Evolutionary conservation across 495 filamentous ascomycete genomes (phyloP), one percentile per base, ranked within the genome.

Genomic region (Achaetomiella virescens): DNA sequence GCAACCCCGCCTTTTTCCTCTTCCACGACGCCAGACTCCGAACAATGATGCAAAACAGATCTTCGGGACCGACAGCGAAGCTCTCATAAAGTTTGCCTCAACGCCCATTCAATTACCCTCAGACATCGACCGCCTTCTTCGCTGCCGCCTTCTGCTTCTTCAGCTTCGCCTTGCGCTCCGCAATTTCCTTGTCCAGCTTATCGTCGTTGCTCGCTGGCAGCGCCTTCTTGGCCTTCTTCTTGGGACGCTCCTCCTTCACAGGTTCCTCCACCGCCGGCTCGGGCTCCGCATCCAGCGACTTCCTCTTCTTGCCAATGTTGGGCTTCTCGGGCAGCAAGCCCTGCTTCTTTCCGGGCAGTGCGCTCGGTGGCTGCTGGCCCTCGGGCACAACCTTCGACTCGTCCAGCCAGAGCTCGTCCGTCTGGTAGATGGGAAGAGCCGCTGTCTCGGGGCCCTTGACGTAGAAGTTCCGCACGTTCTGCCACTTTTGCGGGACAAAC

Each of bases 401-500:
- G 48, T 90, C 87, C 31, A 86, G 73, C 89, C 91, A 98, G 49
- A 98, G 72, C 75, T 97, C 88, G 63, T 85, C 82, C 9, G 93
- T 87, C 64, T 97, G 75, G 87, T 89, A 98, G 57, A 98, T 84
- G 14, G 93, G 93, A 61, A 98, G 75, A 12, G 91, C 89, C 55
- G 82, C 86, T 10, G 90, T 95, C 61, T 85, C 82, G 10, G 88
- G 84, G 7, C 87, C 86, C 77, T 97, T 98, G 72, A 98, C 77
- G 73, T 96, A 90, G 44, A 97, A 68, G 45, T 80, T 79, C 70
- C 85, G 84, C 48, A 97, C 81, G 65, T 88, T 90, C 57, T 81
- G 80, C 91, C 91, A 97, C 53, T 88, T 84, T 61, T 89, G 84
- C 6, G 90, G 79, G 6, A 97, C 79, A 54, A 85, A 87, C 69